Evolutionary conservation across 495 filamentous ascomycete genomes (phyloP).

Genomic region (Aspergillus bridgeri): DNA sequence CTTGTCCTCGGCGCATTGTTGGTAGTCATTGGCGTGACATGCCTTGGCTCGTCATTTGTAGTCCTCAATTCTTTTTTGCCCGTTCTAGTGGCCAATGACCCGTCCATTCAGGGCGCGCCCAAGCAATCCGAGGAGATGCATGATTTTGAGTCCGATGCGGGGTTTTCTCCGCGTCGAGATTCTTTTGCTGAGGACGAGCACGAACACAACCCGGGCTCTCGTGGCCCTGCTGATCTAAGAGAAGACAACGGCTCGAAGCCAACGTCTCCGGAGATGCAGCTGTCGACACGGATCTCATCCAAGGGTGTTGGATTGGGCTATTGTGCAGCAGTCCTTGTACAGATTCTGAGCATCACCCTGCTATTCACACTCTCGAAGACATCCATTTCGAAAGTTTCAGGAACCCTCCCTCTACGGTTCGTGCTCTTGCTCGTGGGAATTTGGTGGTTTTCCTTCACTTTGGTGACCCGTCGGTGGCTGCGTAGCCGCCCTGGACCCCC

Average conservation of each 20-base stretch:
- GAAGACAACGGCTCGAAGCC: slow-evolving; percentile 3
- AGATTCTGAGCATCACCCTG: slow-evolving; percentile 69
- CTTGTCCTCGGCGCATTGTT: slow-evolving; percentile 74
- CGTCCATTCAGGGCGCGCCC: slow-evolving; percentile 31
- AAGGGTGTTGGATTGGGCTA: slow-evolving; percentile 81
- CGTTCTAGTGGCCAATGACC: slow-evolving; percentile 45
- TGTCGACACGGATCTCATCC: slow-evolving; percentile 77
- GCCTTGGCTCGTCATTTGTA: slow-evolving; percentile 52
- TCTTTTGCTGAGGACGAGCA: slow-evolving; percentile 31
- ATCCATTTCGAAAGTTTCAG: slow-evolving; percentile 37
- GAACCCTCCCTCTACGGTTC: slow-evolving; percentile 57
- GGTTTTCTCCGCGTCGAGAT: slow-evolving; percentile 23
- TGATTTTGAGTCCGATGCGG: slow-evolving; percentile 16
- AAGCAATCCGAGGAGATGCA: slow-evolving; percentile 28
- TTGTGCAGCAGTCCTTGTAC: slow-evolving; percentile 69
- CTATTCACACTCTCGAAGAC: slow-evolving; percentile 63
- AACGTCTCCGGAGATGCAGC: slow-evolving; percentile 62
- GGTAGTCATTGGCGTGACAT: slow-evolving; percentile 79
- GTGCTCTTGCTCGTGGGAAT: slow-evolving; percentile 75
- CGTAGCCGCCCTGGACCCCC: slow-evolving; percentile 80
- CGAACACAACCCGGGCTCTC: slow-evolving; percentile 3
- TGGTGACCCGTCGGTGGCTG: slow-evolving; percentile 79
- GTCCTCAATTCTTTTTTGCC: slow-evolving; percentile 52
- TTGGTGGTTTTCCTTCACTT: slow-evolving; percentile 87
- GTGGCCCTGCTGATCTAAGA: not conserved